Conservation (phyloP, 805 yeast species). For the Wickerhamomyces subpelliculosus region DNA sequence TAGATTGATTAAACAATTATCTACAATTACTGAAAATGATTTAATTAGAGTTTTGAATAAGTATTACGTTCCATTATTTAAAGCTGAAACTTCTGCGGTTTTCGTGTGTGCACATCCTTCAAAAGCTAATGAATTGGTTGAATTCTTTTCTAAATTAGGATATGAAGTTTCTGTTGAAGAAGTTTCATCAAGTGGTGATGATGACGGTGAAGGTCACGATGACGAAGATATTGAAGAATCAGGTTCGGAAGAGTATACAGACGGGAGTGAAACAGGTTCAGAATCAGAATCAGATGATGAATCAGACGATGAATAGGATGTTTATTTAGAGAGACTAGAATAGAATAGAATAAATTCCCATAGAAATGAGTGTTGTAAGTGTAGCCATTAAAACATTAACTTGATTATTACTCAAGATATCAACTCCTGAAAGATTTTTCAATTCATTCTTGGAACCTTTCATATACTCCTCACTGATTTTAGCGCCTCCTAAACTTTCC, state of each 20-base stretch:
- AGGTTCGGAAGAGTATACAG: slow-evolving; percentile 9
- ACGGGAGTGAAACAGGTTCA: slow-evolving; percentile 6
- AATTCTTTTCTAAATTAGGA: slow-evolving; percentile 45
- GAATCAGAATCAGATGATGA: slow-evolving; percentile 5
- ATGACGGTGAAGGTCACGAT: slow-evolving; percentile 11
- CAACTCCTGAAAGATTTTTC: slow-evolving; percentile 25
- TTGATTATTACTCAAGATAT: slow-evolving; percentile 32
- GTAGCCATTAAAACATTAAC: slow-evolving; percentile 31
- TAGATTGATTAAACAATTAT: slow-evolving; percentile 45
- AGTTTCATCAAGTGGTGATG: slow-evolving; percentile 22
- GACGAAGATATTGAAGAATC: slow-evolving; percentile 17
- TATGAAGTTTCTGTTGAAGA: slow-evolving; percentile 56
- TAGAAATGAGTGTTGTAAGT: slow-evolving; percentile 21
- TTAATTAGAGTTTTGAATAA: slow-evolving; percentile 41
- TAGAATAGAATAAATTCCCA: slow-evolving; percentile 17
- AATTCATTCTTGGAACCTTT: slow-evolving; percentile 11
- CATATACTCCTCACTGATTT: slow-evolving; percentile 21
- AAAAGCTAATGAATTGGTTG: slow-evolving; percentile 39
- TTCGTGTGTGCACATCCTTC: slow-evolving; percentile 73
- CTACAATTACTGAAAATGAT: slow-evolving; percentile 46
- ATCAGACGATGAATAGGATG: not conserved
- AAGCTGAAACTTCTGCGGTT: slow-evolving; percentile 44
- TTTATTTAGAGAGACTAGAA: slow-evolving; percentile 2
- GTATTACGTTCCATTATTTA: slow-evolving; percentile 63
- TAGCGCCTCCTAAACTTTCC: slow-evolving; percentile 28